Evolutionary conservation across 2,329 filamentous ascomycete genomes (phyloP), one percentile per base, ranked within the genome.

Genomic region (Fusarium nurragi): DNA sequence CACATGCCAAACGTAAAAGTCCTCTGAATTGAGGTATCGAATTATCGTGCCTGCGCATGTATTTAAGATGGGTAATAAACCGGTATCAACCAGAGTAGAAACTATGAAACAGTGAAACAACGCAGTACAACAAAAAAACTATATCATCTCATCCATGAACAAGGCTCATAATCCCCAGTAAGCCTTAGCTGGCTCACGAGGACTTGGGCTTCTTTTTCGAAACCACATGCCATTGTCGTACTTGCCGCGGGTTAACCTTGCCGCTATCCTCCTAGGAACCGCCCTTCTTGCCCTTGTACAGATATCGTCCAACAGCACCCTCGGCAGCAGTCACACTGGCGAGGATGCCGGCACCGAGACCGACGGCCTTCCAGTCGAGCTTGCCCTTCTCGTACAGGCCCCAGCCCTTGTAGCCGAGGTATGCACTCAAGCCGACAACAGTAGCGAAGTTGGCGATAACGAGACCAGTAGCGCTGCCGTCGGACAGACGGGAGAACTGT

Each of bases 331-430:
- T 83, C 3, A 86, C 81, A 7, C 77, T 76, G 5, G 81, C 79
- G 4, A 86, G 49, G 36, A 87, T 78, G 38, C 84, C 83, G 12
- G 83, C 75, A 6, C 85, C 85, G 1, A 85, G 54, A 18, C 84
- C 81, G 16, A 82, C 76, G 55, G 76, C 77, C 76, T 82, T 79
- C 81, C 82, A 84, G 67, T 77, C 77, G 47, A 87, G 74, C 40
- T 77, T 77, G 40, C 83, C 83, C 50, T 77, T 78, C 73, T 86
- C 82, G 68, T 86, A 85, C 64, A 87, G 76, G 8, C 80, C 81
- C 80, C 83, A 86, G 19, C 82, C 85, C 76, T 81, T 83, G 77
- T 83, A 85, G 36, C 84, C 84, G 13, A 87, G 74, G 74, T 80
- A 84, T 4, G 80, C 79, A 70, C 83, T 80, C 32, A 86, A 67